phyloP scores from a whole-genome alignment of 352 stramenopile genomes.

The Globisporangium camurandrum region DNA sequence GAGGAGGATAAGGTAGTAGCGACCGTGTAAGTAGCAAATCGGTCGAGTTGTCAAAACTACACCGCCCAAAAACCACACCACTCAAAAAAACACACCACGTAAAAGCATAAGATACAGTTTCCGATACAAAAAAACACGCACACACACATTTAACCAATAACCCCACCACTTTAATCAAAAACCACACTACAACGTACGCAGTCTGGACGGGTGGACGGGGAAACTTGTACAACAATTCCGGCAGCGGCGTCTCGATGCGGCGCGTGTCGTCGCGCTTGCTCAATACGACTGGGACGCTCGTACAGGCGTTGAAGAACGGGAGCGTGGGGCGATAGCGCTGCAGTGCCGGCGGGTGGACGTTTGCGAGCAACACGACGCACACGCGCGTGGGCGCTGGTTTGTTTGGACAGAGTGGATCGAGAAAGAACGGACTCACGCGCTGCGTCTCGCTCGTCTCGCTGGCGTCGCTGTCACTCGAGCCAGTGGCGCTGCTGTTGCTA shows the following conservation, averaged over 20 bases:
- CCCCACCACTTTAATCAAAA: too few species aligned
- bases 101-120: too few species aligned
- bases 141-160: not conserved
- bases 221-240: conserved; percentile 68
- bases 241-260: conserved; percentile 45
- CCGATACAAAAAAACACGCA: not conserved
- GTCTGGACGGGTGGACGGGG: conserved; percentile 51
- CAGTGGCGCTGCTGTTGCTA: conserved; percentile 14
- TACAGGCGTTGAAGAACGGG: conserved; percentile 66
- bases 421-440: conserved; percentile 42
- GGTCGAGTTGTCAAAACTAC: not conserved
- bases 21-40: not conserved
- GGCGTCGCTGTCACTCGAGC: not conserved
- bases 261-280: conserved; percentile 49
- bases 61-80: not conserved
- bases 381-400: conserved; percentile 46
- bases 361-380: conserved; percentile 62
- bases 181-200: too few species aligned
- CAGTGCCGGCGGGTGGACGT: conserved; percentile 61
- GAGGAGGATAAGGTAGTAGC: not conserved
- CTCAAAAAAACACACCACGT: not conserved
- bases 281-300: conserved; percentile 57
- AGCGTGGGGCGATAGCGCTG: conserved; percentile 61
- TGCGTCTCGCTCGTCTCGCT: not conserved
- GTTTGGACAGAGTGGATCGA: conserved; percentile 38